phyloP scores from a whole-genome alignment of 352 stramenopile genomes.

The Phytopythium litorale region DNA sequence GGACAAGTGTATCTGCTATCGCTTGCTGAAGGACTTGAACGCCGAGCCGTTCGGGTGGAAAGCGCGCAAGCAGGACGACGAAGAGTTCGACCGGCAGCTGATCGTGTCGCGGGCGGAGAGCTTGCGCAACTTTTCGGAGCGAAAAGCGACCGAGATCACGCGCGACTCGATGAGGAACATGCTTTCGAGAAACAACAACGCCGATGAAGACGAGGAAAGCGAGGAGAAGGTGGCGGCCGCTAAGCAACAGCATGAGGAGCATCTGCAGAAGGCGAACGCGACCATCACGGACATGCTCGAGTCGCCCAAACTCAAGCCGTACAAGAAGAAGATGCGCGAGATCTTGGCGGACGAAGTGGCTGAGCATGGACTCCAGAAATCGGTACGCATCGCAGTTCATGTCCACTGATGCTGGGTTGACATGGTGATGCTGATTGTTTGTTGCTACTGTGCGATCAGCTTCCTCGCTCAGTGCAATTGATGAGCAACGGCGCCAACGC shows the following conservation, averaged over 20 bases:
- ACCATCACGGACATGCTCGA: conserved; percentile 30
- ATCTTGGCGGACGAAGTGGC: conserved; percentile 47
- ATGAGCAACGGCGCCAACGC: conserved; percentile 19
- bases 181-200: neutral
- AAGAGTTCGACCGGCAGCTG: conserved; percentile 36
- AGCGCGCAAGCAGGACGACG: conserved; percentile 16
- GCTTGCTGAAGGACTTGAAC: conserved; percentile 33
- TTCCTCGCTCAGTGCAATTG: conserved; percentile 4
- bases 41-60: conserved; percentile 46
- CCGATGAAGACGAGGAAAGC: neutral
- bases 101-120: conserved; percentile 35
- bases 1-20: conserved; percentile 60
- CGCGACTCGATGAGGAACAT: conserved; percentile 7
- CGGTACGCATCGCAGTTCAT: conserved; percentile 13
- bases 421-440: neutral
- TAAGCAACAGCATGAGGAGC: conserved; percentile 1
- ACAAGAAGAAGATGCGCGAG: conserved; percentile 44
- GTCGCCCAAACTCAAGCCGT: conserved; percentile 36
- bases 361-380: conserved; percentile 20
- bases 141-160: conserved; percentile 19
- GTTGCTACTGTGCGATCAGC: neutral
- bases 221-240: conserved; percentile 12
- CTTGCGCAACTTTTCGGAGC: conserved; percentile 22
- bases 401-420: neutral
- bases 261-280: conserved; percentile 14